These are phyloP conservation scores for Jacaranda copaia DNA, from an alignment of 257 asterid species.

Conservation along the genomic window DNA sequence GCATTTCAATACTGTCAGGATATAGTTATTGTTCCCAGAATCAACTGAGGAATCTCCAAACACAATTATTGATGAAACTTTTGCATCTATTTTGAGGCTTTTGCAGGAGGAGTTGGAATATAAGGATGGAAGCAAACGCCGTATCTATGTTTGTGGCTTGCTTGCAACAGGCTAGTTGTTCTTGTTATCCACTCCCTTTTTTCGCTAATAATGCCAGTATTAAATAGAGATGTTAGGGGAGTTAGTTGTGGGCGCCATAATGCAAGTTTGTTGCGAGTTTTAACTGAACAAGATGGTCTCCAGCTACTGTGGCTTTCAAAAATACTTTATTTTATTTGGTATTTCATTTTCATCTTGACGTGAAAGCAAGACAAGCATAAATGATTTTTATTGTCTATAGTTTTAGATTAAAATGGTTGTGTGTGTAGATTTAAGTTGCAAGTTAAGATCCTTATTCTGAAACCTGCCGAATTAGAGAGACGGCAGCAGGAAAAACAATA, in stretches of 20 bases:
- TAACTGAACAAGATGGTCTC: background rate
- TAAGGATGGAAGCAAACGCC: conserved; percentile 29
- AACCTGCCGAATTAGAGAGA: too few relatives aligned
- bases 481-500: too few relatives aligned
- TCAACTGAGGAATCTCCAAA: conserved; percentile 88
- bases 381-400: too few relatives aligned
- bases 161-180: background rate
- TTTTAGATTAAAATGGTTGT: too few relatives aligned
- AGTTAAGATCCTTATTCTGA: too few relatives aligned
- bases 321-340: too few relatives aligned
- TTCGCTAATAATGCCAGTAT: background rate
- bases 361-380: too few relatives aligned
- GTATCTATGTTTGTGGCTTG: conserved; percentile 17
- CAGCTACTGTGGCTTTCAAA: background rate
- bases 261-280: background rate
- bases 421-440: too few relatives aligned
- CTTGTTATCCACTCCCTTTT: background rate
- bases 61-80: conserved; percentile 67
- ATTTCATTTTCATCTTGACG: too few relatives aligned
- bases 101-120: conserved; percentile 27
- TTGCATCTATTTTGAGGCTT: conserved; percentile 39
- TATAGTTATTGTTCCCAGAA: conserved; percentile 76
- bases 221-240: background rate
- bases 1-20: conserved; percentile 57
- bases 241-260: background rate